phyloP scores from a whole-genome alignment of 768 basidiomycete genomes.

The Punctularia strigosozonata region DNA sequence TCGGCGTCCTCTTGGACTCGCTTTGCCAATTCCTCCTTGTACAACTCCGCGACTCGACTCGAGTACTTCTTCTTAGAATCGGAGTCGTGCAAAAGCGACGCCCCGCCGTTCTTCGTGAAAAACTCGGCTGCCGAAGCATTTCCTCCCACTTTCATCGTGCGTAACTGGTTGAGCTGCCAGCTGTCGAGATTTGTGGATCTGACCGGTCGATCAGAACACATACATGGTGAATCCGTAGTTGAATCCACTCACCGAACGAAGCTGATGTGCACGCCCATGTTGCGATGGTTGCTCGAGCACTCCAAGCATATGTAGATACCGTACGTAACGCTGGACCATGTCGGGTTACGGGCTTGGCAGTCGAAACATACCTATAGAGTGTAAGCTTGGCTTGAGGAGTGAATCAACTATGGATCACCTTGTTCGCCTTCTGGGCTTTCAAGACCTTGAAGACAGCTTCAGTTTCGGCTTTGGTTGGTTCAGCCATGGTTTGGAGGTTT shows the following conservation, averaged over 20 bases:
- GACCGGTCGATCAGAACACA: constrained; percentile 10
- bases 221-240: constrained; percentile 5
- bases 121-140: constrained; percentile 82
- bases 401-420: constrained; percentile 27
- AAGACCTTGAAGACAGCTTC: constrained; percentile 78
- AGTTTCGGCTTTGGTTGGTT: constrained; percentile 78
- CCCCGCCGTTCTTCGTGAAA: constrained; percentile 79
- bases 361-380: constrained; percentile 74
- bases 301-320: constrained; percentile 97
- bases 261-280: constrained; percentile 96
- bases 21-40: constrained; percentile 83
- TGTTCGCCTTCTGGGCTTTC: constrained; percentile 81
- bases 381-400: constrained; percentile 3
- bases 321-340: constrained; percentile 94
- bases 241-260: constrained; percentile 70
- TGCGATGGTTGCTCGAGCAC: constrained; percentile 90
- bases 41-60: constrained; percentile 70
- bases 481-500: constrained; percentile 34
- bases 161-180: constrained; percentile 85
- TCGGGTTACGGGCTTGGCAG: constrained; percentile 91
- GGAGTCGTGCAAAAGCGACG: constrained; percentile 51
- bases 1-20: constrained; percentile 66
- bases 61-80: constrained; percentile 90
- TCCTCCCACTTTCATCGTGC: constrained; percentile 94
- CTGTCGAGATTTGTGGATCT: constrained; percentile 95